Conservation (phyloP, 306 rosid genomes). For the Ammopiptanthus mongolicus region DNA sequence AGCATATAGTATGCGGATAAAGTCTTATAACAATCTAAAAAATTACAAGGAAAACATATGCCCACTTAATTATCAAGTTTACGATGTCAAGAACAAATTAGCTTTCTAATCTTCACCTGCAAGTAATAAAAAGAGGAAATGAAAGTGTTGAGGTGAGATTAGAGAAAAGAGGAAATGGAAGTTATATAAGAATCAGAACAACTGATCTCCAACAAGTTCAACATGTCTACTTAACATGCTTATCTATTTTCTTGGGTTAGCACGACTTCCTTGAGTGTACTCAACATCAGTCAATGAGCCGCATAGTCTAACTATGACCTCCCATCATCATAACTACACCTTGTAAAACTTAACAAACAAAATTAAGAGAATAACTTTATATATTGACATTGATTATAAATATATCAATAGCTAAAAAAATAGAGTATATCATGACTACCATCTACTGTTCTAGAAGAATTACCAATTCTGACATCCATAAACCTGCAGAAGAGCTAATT, state of each 20-base stretch:
- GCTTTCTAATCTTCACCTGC: too few relatives aligned
- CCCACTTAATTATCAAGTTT: too few relatives aligned
- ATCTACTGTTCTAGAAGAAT: conserved; percentile 48
- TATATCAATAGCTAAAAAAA: background rate
- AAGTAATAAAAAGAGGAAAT: too few relatives aligned
- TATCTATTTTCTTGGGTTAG: conserved; percentile 18
- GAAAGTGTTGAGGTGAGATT: background rate
- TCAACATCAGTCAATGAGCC: conserved; percentile 66
- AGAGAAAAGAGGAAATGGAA: background rate
- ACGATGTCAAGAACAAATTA: too few relatives aligned
- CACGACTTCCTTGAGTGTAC: conserved; percentile 51
- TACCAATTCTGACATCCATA: conserved; percentile 53
- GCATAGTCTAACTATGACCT: conserved; percentile 32
- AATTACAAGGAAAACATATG: too few relatives aligned
- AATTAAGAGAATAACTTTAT: background rate
- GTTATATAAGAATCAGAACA: background rate
- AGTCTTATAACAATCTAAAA: too few relatives aligned
- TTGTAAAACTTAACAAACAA: background rate
- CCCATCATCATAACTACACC: background rate
- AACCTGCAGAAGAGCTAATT: conserved; percentile 47
- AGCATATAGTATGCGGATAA: too few relatives aligned
- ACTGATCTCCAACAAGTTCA: background rate
- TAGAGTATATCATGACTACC: conserved; percentile 41
- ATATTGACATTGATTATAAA: background rate
- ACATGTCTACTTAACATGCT: conserved; percentile 13